Base-by-base conservation (phyloP, 2,329 filamentous ascomycete species). In the Xylariomycetidae sp. region DNA sequence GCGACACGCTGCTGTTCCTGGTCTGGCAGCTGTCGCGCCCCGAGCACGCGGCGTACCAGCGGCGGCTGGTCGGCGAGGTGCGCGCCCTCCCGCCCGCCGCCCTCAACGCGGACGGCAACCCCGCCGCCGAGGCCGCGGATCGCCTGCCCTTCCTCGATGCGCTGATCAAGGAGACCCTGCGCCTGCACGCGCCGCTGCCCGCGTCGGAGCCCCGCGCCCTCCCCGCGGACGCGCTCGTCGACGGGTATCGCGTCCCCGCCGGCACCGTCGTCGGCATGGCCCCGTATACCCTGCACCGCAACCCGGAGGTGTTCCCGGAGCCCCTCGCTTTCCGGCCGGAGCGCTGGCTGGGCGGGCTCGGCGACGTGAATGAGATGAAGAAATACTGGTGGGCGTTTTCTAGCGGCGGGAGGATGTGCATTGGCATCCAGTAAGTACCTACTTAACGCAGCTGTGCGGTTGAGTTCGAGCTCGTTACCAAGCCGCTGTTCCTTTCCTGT, bases 141-240 rank as follows among this genome's bases (percentile, higher is more conserved):
- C 59, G 53, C 16, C 54, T 68, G 12, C 49, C 53, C 0, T 73
- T 65, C 37, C 49, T 73, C 0, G 57, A 69, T 29, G 68, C 67
- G 2, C 53, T 73, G 1, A 61, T 74, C 41, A 70, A 67, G 28
- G 70, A 75, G 45, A 68, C 68, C 0, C 43, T 73, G 4, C 50
- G 68, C 1, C 49, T 75, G 1, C 67, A 70, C 28, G 60, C 68
- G 9, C 70, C 72, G 0, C 55, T 75, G 6, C 70, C 72, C 1
- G 67, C 66, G 16, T 67, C 63, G 0, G 62, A 74, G 32, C 71
- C 72, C 6, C 59, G 71, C 5, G 63, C 59, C 19, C 49, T 59
- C 12, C 29, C 29, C 4, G 29, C 39, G 0, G 58, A 59, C 20
- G 56, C 53, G 2, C 38, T 32, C 12, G 38, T 56, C 10, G 46